These are phyloP conservation scores for Claviceps cyperi DNA, from an alignment of 2,329 filamentous ascomycete species.

Conservation along the genomic window DNA sequence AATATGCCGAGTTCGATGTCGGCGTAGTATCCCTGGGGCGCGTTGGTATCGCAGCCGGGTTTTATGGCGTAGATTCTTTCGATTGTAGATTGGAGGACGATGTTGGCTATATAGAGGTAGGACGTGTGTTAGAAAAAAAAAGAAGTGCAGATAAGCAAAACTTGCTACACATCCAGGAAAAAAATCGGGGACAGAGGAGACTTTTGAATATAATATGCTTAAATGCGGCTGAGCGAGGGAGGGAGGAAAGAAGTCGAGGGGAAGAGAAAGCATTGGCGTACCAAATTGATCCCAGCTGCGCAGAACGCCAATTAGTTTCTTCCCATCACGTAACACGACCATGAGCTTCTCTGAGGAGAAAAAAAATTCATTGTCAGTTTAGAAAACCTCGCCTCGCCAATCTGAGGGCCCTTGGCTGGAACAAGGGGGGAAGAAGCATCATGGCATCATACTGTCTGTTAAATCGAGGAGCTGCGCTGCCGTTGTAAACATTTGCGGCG, in stretches of 20 bases:
- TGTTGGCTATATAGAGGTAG: constrained; percentile 50
- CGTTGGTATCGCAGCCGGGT: constrained; percentile 23
- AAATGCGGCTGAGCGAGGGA: too few relatives aligned
- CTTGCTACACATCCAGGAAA: too few relatives aligned
- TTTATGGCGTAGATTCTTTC: constrained; percentile 66
- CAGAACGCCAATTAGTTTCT: constrained; percentile 84
- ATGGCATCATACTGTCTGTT: constrained; percentile 68
- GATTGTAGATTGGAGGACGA: constrained; percentile 83
- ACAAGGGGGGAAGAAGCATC: not conserved
- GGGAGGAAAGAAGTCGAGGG: not conserved
- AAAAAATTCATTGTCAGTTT: constrained; percentile 10
- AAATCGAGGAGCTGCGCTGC: constrained; percentile 89
- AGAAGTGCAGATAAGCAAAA: not conserved
- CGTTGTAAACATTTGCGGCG: constrained; percentile 96
- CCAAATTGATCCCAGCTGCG: constrained; percentile 97
- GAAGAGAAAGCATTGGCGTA: constrained; percentile 21
- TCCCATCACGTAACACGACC: constrained; percentile 78
- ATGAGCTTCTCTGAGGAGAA: constrained; percentile 74
- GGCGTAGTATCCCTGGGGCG: constrained; percentile 48
- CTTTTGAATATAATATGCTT: too few relatives aligned
- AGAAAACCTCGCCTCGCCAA: not conserved
- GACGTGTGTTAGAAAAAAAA: not conserved
- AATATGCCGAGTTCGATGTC: constrained; percentile 80
- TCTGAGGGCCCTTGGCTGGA: not conserved
- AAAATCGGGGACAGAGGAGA: not conserved